A percentile compares a stretch with the other conserved stretches of the same genome.
Conservation (phyloP, 139 green algal genomes). For the Ostreobium quekettii region DNA sequence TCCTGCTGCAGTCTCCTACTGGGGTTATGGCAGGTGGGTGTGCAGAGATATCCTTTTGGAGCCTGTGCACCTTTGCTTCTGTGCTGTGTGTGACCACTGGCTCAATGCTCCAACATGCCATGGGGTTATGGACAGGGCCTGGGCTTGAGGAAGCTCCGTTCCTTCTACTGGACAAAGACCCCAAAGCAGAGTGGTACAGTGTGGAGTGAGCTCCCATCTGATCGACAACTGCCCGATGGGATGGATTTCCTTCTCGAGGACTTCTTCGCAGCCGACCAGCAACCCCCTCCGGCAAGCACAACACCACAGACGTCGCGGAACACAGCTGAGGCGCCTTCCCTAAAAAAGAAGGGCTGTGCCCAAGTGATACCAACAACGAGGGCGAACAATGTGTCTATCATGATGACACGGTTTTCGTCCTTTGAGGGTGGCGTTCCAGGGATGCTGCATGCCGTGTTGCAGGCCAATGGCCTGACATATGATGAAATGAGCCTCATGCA, state of each 20-base stretch:
- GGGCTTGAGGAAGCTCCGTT: too few relatives aligned
- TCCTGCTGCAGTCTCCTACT: too few relatives aligned
- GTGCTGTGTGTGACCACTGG: too few relatives aligned
- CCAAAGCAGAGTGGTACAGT: constrained; percentile 17
- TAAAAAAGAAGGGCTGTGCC: neutral
- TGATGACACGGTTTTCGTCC: constrained; percentile 18
- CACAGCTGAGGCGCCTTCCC: neutral
- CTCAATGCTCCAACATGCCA: too few relatives aligned
- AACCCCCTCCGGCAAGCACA: neutral
- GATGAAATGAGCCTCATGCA: constrained; percentile 9
- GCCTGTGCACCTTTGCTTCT: too few relatives aligned
- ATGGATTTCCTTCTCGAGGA: constrained; percentile 4
- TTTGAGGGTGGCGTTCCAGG: constrained; percentile 1
- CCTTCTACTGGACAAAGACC: constrained; percentile 9
- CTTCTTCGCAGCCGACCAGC: constrained; percentile 8
- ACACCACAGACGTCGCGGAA: neutral
- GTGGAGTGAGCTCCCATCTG: constrained; percentile 3
- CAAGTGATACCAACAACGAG: neutral
- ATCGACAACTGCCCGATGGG: neutral
- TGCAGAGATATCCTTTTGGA: too few relatives aligned
- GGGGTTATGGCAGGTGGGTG: too few relatives aligned
- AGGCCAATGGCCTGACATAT: neutral
- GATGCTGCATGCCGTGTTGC: constrained; percentile 6
- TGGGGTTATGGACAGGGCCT: too few relatives aligned
- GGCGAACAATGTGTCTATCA: constrained; percentile 17